Evolutionary conservation across 352 stramenopile species (phyloP).

Genomic region (Pythium plurisporium): DNA sequence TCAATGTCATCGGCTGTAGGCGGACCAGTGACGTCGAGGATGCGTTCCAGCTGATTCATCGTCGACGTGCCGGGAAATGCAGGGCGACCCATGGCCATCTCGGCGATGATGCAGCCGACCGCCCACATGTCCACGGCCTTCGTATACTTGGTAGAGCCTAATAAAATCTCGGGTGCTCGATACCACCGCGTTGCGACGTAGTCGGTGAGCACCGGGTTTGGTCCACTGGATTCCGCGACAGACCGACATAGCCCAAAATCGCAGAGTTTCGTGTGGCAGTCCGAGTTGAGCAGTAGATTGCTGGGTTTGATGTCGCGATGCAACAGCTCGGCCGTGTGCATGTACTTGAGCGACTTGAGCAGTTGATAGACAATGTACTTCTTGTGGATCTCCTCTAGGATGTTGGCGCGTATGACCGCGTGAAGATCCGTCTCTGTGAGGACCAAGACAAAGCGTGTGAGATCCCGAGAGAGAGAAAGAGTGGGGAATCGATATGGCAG

Average conservation of each 20-base stretch:
- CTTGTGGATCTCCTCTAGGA: constrained; percentile 95
- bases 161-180: constrained; percentile 92
- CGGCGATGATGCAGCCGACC: constrained; percentile 91
- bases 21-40: constrained; percentile 91
- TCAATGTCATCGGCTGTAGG: constrained; percentile 89
- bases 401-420: constrained; percentile 93
- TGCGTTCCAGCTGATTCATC: constrained; percentile 97
- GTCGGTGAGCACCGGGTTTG: constrained; percentile 90
- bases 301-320: constrained; percentile 97
- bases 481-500: too few relatives aligned
- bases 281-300: constrained; percentile 94
- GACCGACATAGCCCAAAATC: constrained; percentile 95
- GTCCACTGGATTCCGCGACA: constrained; percentile 78
- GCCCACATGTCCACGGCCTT: constrained; percentile 94
- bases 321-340: constrained; percentile 93
- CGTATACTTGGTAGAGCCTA: constrained; percentile 92
- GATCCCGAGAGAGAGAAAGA: too few relatives aligned
- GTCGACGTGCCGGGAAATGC: constrained; percentile 94
- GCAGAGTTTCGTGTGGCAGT: constrained; percentile 94
- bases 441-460: background rate
- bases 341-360: constrained; percentile 95
- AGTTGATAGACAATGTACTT: constrained; percentile 98
- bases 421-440: constrained; percentile 92
- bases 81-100: constrained; percentile 91
- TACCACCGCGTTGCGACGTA: constrained; percentile 97